Conservation (phyloP, 179 eudicot species). For the Beta corolliflora region DNA sequence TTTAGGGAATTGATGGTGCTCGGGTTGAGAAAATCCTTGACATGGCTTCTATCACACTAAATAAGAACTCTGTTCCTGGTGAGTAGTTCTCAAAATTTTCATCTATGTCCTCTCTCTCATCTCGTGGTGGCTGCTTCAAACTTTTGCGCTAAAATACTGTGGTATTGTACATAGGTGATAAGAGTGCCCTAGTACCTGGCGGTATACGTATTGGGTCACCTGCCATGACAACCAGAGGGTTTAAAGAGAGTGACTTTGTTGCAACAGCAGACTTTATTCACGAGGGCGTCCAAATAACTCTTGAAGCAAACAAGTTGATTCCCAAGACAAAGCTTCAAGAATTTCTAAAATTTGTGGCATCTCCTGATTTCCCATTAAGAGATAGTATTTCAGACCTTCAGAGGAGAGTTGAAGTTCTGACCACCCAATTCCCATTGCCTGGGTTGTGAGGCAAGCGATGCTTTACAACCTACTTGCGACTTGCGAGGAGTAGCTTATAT, state of each 20-base stretch:
- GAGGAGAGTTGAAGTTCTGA: conserved; percentile 64
- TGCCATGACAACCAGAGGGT: conserved; percentile 88
- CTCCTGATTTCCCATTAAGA: conserved; percentile 58
- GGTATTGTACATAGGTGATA: conserved; percentile 53
- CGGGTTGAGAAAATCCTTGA: conserved; percentile 85
- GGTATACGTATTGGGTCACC: conserved; percentile 90
- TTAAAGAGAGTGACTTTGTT: conserved; percentile 64
- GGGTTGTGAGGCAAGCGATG: conserved; percentile 37
- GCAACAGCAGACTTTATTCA: conserved; percentile 72
- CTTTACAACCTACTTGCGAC: neutral
- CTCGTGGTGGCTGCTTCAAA: neutral
- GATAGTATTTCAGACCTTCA: conserved; percentile 54
- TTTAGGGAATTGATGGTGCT: conserved; percentile 80
- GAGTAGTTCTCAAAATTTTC: conserved; percentile 5
- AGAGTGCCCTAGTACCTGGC: conserved; percentile 83
- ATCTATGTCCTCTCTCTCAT: neutral
- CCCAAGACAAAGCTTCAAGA: conserved; percentile 77
- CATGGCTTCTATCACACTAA: conserved; percentile 83
- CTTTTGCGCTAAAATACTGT: neutral
- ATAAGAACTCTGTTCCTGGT: conserved; percentile 90
- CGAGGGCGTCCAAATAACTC: conserved; percentile 71
- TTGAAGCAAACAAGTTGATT: conserved; percentile 57
- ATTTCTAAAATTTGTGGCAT: conserved; percentile 58
- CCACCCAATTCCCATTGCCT: conserved; percentile 78
- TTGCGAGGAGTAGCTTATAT: neutral